Base-by-base conservation (phyloP, 148 eudicot species). In the Amaranthus cruentus region DNA sequence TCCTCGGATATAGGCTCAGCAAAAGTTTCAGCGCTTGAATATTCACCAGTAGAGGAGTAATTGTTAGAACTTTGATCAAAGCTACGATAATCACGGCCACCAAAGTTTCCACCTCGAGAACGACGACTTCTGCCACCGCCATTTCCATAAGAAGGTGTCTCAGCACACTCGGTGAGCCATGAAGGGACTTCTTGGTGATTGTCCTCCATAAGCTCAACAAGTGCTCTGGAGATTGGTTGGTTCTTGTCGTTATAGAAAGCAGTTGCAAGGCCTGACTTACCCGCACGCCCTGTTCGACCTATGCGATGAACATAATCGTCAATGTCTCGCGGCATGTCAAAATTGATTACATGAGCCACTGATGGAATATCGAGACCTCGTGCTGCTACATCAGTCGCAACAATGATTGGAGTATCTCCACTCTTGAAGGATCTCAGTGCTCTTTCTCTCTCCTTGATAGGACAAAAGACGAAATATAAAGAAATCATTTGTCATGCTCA, bases 381-480 rank as follows among this genome's bases (percentile, higher is more conserved):
- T 13, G 95, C 86, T 18, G 95, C 95, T 7, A 90, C 91, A 78
- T 90, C 95, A n/a, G 96, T 90, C 4, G 96, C 96, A 0, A 90
- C 96, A 78, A 90, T 78, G 44, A 90, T 82, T 60, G 92, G 88
- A 15, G 89, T 90, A 7, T 68, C 69, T 69, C 96, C 92, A 5
- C 67, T 85, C 84, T 85, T 90, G 86, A 90, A 90, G 15, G 84
- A 81, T 78, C 77, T 87, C 80, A 90, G 47, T 1, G 95, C 96
- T 50, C 84, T 76, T 74, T 88, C 90, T 70, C 96, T 76, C 79
- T 90, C 96, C 96, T 90, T 14, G 4, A 55, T 58, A 65, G 6
- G 69, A 69, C 46, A 70, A 55, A 4, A 44, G 6, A 70, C 9
- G 18, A 21, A 46, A 52, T 63, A 74, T 2, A 71, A 59, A 51